A percentile compares a stretch with the other conserved stretches of the same genome.
Conservation (phyloP, 257 asterid genomes). For the Henckelia pumila region DNA sequence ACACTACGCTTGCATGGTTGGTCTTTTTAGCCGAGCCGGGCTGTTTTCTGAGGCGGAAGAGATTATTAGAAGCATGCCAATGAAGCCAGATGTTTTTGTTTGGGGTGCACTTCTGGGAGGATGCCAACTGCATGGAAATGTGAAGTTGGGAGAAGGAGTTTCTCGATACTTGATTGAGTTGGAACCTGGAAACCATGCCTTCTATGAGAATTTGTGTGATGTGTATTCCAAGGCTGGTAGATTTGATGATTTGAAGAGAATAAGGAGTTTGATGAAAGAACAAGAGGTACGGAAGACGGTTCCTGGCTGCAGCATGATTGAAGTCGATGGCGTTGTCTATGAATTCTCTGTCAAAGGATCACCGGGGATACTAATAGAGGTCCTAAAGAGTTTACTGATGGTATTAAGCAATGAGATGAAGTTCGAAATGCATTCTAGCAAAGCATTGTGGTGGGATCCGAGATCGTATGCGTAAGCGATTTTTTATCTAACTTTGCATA, state of each 20-base stretch:
- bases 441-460: neutral
- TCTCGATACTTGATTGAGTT: conserved; percentile 49
- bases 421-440: conserved; percentile 23
- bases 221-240: conserved; percentile 65
- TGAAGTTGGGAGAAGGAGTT: conserved; percentile 58
- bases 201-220: conserved; percentile 60
- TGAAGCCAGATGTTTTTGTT: conserved; percentile 68
- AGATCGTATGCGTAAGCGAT: neutral
- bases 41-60: conserved; percentile 63
- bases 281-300: conserved; percentile 45
- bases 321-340: conserved; percentile 55
- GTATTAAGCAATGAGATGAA: conserved; percentile 47
- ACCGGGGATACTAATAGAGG: conserved; percentile 38
- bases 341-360: conserved; percentile 70
- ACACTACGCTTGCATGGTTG: conserved; percentile 79
- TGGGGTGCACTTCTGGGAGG: conserved; percentile 90
- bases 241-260: conserved; percentile 47
- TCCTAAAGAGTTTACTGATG: conserved; percentile 32
- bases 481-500: neutral
- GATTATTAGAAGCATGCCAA: conserved; percentile 57
- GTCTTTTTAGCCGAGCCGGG: conserved; percentile 69
- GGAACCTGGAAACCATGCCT: conserved; percentile 74
- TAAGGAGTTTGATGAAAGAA: conserved; percentile 56
- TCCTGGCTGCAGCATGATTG: conserved; percentile 71
- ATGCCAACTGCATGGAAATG: conserved; percentile 67